Evolutionary conservation across 768 basidiomycete genomes (phyloP).

Genomic region (Tulasnella sp.): DNA sequence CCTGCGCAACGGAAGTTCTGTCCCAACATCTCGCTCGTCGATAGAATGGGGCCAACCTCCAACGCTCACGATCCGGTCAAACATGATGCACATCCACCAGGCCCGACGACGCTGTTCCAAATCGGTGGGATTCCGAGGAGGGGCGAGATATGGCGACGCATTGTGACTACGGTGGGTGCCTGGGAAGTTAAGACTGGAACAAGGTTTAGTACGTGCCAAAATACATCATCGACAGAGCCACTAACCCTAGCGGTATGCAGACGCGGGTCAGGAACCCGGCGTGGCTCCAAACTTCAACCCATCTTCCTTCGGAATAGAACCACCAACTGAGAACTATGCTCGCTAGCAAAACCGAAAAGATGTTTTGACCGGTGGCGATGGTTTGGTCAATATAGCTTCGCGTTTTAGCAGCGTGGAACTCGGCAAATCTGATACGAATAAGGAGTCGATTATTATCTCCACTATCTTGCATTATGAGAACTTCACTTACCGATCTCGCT

Average conservation of each 20-base stretch:
- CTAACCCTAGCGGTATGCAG: conserved; percentile 57
- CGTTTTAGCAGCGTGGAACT: conserved; percentile 80
- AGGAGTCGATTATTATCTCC: neutral
- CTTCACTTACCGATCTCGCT: conserved; percentile 19
- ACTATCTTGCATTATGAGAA: no score
- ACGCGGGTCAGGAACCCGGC: conserved; percentile 76
- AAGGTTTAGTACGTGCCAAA: neutral
- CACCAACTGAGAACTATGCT: conserved; percentile 83
- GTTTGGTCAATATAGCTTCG: conserved; percentile 78
- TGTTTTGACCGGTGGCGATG: conserved; percentile 81
- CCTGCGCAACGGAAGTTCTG: conserved; percentile 65
- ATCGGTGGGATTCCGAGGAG: conserved; percentile 64
- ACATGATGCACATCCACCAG: conserved; percentile 87
- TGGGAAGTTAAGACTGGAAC: conserved; percentile 52
- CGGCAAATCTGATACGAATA: conserved; percentile 74
- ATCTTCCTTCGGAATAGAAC: conserved; percentile 78
- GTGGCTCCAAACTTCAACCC: conserved; percentile 90
- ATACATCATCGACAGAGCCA: neutral
- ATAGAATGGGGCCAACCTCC: conserved; percentile 82
- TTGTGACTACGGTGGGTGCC: conserved; percentile 50
- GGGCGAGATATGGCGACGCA: conserved; percentile 48
- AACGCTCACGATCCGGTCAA: conserved; percentile 69
- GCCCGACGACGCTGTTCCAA: conserved; percentile 68
- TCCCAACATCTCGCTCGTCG: conserved; percentile 74
- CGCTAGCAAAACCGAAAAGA: conserved; percentile 78